A percentile compares a stretch with the other conserved stretches of the same genome.
These are phyloP conservation scores for Pisolithus albus DNA, from an alignment of 768 basidiomycete genomes.

Conservation along the genomic window DNA sequence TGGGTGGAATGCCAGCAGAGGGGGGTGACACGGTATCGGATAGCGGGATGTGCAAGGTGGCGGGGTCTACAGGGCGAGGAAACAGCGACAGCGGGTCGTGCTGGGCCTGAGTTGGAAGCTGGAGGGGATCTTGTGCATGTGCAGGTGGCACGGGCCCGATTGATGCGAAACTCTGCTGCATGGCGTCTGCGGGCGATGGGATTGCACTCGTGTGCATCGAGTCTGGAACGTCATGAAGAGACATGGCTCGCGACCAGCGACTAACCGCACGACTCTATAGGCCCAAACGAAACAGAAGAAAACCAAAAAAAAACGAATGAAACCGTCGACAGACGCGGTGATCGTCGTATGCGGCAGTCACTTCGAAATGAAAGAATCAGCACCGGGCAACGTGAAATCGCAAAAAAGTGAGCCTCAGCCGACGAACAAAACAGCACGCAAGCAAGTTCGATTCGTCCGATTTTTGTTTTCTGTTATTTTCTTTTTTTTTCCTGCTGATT, in stretches of 20 bases:
- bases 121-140: slow-evolving; percentile 11
- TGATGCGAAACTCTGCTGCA: slow-evolving; percentile 8
- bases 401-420: background rate
- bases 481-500: background rate
- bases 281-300: background rate
- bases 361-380: slow-evolving; percentile 6
- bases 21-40: slow-evolving; percentile 28
- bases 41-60: slow-evolving; percentile 35
- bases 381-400: slow-evolving; percentile 2
- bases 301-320: background rate
- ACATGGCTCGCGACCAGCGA: slow-evolving; percentile 10
- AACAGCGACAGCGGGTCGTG: slow-evolving; percentile 31
- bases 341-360: slow-evolving; percentile 5
- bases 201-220: slow-evolving; percentile 15
- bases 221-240: slow-evolving; percentile 14
- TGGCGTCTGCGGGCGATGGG: slow-evolving; percentile 8
- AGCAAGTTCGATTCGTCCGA: background rate
- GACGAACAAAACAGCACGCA: background rate
- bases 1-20: slow-evolving; percentile 30
- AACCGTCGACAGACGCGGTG: background rate
- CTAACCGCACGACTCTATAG: background rate
- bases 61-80: slow-evolving; percentile 26
- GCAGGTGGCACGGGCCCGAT: slow-evolving; percentile 2
- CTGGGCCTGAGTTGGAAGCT: slow-evolving; percentile 16
- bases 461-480: background rate